Base-by-base conservation (phyloP, 495 filamentous ascomycete genomes). In the Hypoxylon perforatum region DNA sequence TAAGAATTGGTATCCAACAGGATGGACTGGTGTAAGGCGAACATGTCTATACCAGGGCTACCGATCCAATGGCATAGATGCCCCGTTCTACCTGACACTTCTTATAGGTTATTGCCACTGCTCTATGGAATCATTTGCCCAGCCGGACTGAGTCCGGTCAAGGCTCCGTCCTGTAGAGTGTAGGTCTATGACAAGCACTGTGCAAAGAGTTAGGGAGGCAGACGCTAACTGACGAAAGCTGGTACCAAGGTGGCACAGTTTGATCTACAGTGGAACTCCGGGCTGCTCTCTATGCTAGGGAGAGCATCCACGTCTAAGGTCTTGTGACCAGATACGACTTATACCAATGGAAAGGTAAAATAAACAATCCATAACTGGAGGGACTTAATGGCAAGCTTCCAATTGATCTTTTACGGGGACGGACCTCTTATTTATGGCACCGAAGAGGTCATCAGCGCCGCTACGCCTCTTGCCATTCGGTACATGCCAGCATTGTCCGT, bases 141-240 rank as follows among this genome's bases (percentile, higher is more conserved):
- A 69, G 56, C 57, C 61, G 56, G 51, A 57, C 55, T 21, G 45
- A 23, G 38, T 64, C 60, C 54, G 28, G 54, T 51, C 28, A 57
- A 50, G 38, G 41, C 25, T 48, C 42, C 35, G n/a, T 19, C 22
- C 33, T 2, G 19, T 44, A 25, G 30, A 22, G 19, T 35, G 35
- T 12, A 38, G 35, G 35, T 2, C 15, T 36, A 7, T 41, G 18
- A 9, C 25, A 23, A 21, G 30, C 55, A 55, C 44, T 21, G 33
- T 59, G 55, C 35, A 18, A 53, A 30, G 25, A 51, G 54, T 17
- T 35, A 63, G 22, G 15, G 39, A 35, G 42, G 25, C 48, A 42
- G 33, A 57, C 36, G 19, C 11, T 28, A 15, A 33, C 42, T 30
- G 36, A 42, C 45, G 23, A 21, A 23, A 17, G 41, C 7, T 42